Evolutionary conservation across 441 rosid species (phyloP), one percentile per base, ranked within the genome.

Genomic region (Geranium incanum): DNA sequence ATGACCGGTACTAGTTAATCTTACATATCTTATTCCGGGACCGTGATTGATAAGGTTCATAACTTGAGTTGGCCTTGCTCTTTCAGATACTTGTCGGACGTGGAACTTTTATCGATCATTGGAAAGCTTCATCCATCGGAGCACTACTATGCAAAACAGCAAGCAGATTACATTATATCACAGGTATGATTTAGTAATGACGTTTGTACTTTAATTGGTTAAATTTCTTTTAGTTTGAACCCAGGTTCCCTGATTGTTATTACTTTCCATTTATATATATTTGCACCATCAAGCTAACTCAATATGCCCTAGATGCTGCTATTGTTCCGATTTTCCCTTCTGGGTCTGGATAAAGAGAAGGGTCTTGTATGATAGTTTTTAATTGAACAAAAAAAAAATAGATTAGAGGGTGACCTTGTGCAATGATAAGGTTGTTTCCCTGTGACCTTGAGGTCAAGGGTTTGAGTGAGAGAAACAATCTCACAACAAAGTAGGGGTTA

Each of bases 1-100:
- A 78, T 69, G 97, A 95, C 19, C 85, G 96, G 99, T 95, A 86
- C 12, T 77, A 55, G 55, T 66, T 70, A 72, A 41, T 50, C 57
- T 11, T 13, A 4, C 15, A 11, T 50, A 12, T 48, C 57, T 48
- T 48, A 48, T 50, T 50, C 18, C 16, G 12, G 4, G 57, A 50
- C 18, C 57, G 12, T 11, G 57, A 50, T 12, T 50, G 57, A 12
- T 13, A 50, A 13, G 4, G 4, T 50, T 50, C 6, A 7, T 39
- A 39, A 39, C 43, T 39, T 39, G 8, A 39, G 9, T 65, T 65
- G 39, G 19, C 19, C 69, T 6, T 66, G 43, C 45, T 15, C 69
- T 37, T 36, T 16, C 67, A 76, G 79, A 71, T 76, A 33, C 72
- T 52, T 76, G 75, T 45, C 75, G 6, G 79, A 71, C 68, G 72